Evolutionary conservation across 345 rosid genomes (phyloP), one percentile per base, ranked within the genome.

Genomic region (Moringa oleifera): DNA sequence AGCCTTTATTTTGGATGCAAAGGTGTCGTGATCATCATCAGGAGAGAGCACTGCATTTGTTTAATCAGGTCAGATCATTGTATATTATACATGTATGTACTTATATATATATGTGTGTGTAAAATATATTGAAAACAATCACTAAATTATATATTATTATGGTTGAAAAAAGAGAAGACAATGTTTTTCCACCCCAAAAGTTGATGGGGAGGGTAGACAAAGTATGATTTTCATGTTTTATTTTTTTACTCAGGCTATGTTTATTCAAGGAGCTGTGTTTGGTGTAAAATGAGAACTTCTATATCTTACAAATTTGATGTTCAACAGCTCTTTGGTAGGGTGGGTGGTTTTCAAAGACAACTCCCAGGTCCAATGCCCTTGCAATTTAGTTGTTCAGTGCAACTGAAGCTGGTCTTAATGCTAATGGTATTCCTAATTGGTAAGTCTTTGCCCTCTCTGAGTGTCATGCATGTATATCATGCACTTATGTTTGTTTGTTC

Each of bases 371-470:
- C 89, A 13, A 55, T 71, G 20, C 83, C 66, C 58, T 57, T 73
- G 68, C 85, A 71, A 57, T 65, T 72, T 68, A 71, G 78, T 62
- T 73, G 88, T 69, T 83, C 93, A 47, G 55, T 91, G 33, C 86
- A 78, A 71, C 73, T 84, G 67, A 76, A 75, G 68, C 88, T 91
- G 57, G 82, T 80, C 58, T 75, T 91, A 31, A 67, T 77, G 79
- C 79, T 88, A 54, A 78, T 85, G 23, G 71, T 91, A 68, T 81
- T 88, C 75, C 71, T 91, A 57, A 74, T 91, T 41, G 85, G 97
- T 88, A 69, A 83, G 87, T 65, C 63, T 13, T 24, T 58, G 47
- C 25, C 55, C 67, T 59, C 57, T 53, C 46, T 24, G 52, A 63
- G 61, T 31, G 53, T 55, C 23, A 52, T 47, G 52, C 23, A 7